These are phyloP conservation scores for Bipolaris bicolor DNA, from an alignment of 2,329 filamentous ascomycete species.

Conservation along the genomic window DNA sequence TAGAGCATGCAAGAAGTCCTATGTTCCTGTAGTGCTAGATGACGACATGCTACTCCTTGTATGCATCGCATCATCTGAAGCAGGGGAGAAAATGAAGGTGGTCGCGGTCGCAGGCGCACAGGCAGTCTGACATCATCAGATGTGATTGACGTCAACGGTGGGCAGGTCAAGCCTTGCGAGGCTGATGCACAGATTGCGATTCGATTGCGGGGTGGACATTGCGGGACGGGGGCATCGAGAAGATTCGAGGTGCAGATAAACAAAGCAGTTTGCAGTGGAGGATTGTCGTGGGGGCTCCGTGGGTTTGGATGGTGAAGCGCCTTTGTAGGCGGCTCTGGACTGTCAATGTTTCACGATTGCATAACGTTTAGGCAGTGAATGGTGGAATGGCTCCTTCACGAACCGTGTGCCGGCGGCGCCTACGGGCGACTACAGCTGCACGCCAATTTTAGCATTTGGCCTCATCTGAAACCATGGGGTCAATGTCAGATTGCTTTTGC, in stretches of 20 bases:
- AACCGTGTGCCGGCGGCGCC: conserved; percentile 11
- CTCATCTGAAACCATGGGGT: neutral
- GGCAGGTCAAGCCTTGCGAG: conserved; percentile 11
- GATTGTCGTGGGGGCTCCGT: neutral
- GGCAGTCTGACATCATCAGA: conserved; percentile 1
- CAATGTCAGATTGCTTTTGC: neutral
- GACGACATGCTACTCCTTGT: neutral
- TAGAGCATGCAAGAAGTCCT: neutral
- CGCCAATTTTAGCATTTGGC: conserved; percentile 1
- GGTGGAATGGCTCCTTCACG: conserved; percentile 14
- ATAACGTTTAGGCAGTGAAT: conserved; percentile 14
- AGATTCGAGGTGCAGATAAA: neutral
- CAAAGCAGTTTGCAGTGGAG: neutral
- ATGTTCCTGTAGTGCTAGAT: neutral
- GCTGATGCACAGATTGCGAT: conserved; percentile 5
- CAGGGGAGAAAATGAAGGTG: neutral
- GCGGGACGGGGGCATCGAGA: neutral
- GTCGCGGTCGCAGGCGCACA: neutral
- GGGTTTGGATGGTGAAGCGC: conserved; percentile 5
- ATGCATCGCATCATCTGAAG: neutral
- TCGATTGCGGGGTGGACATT: neutral
- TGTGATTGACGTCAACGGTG: conserved; percentile 11
- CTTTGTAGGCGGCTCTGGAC: conserved; percentile 21
- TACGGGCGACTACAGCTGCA: conserved; percentile 15
- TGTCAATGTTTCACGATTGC: conserved; percentile 32